Base-by-base conservation (phyloP, 2,329 filamentous ascomycete species). In the Bipolaris zeicola region DNA sequence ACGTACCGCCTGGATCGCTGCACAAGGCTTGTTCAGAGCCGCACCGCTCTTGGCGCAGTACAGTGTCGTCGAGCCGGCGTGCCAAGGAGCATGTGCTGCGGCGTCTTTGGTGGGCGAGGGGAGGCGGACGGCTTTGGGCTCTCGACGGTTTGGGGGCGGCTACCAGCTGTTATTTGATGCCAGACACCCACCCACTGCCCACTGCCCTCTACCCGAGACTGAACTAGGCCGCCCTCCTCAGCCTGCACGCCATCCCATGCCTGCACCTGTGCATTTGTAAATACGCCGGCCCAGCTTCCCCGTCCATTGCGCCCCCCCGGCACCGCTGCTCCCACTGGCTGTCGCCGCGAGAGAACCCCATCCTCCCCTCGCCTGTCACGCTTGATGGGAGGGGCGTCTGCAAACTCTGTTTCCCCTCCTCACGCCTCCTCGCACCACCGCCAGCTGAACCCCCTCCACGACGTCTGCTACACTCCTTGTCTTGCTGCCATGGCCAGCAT, bases 1-100 rank as follows among this genome's bases (percentile, higher is more conserved):
- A 72, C 69, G 61, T 68, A 72, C 68, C 64, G 57, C 59, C 65
- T 51, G 63, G 58, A 63, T 66, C 24, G 55, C 63, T 51, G 58
- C 47, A 52, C 55, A 66, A 63, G 61, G 53, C 61, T 61, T 64
- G 52, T 52, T 59, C 61, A 67, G 65, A 67, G 63, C 62, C 59
- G 60, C 59, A 67, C 52, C 36, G 43, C 31, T 63, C 64, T 68
- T 68, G 66, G 66, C 66, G 26, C 26, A 28, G 26, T 64, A 65
- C 64, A 64, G 67, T 67, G 66, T 64, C 62, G 61, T 62, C 55
- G 39, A 51, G 26, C 26, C 7, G 26, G 26, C 26, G 26, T 26
- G 26, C 26, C 26, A 26, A 26, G 26, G 26, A 26, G 26, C 26
- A 26, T 26, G 26, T 6, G 26, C 26, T 7, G 26, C 26, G 26